Evolutionary conservation across 345 rosid genomes (phyloP), one percentile per base, ranked within the genome.

Genomic region (Syzygium jambos): DNA sequence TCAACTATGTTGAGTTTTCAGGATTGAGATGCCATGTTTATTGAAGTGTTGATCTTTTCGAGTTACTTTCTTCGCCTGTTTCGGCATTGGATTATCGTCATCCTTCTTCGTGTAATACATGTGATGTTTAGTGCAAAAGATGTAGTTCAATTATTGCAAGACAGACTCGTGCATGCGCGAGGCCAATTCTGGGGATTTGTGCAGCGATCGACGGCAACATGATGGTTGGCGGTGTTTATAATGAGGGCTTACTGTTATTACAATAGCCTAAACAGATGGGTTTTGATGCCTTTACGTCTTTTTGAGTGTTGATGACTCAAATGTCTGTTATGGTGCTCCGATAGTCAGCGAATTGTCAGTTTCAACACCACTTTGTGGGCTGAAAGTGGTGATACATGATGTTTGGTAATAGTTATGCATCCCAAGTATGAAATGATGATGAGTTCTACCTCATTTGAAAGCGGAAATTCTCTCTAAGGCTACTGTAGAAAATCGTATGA

Each of bases 151-250:
- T 34, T 68, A 68, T 34, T 25, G 2, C 25, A 34, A 68, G 80
- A 68, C 46, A 0, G 46, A 9, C 25, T 34, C 0, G 13, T 4
- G 46, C 25, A 30, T 2, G 80, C 13, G 0, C 0, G 0, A 68
- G 46, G 80, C 1, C 46, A 34, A 0, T 34, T 34, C 80, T 19
- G 80, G 25, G 80, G 25, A 30, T 34, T 68, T 30, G 9, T 30
- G 80, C 80, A 68, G 80, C 25, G 13, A 17, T 34, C 34, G 38
- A 68, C 34, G 13, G 49, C 38, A 19, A 19, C 21, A 38, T 19
- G 82, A 73, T 73, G 82, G 8, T 10, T 0, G 2, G 4, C 4
- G 0, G 82, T 73, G 5, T 38, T 38, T 73, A 1, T 73, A 38
- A 73, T 2, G 19, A 21, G 49, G 49, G 49, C 49, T 49, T 38